Evolutionary conservation across 2,329 filamentous ascomycete genomes (phyloP).

Genomic region (Macroventuria anomochaeta): DNA sequence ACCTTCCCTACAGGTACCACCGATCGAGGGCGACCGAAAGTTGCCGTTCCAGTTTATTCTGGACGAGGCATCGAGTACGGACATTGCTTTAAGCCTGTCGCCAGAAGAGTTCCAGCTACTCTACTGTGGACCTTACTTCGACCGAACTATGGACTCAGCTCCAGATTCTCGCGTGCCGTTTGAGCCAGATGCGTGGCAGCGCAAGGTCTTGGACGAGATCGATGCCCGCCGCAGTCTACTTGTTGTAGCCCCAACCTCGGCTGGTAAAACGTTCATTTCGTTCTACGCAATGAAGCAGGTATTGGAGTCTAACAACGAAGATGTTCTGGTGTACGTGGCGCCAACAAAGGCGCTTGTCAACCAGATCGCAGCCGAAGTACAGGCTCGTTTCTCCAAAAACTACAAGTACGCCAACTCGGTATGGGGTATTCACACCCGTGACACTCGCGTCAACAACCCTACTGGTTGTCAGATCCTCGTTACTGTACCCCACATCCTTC

Average conservation of each 20-base stretch:
- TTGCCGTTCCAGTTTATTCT: constrained; percentile 53
- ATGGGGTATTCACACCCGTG: constrained; percentile 79
- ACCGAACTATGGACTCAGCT: constrained; percentile 73
- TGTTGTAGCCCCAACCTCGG: constrained; percentile 77
- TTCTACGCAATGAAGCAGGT: constrained; percentile 86
- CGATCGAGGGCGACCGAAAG: constrained; percentile 46
- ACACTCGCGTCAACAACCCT: constrained; percentile 76
- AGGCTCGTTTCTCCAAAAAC: constrained; percentile 74
- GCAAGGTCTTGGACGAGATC: constrained; percentile 74
- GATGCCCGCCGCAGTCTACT: constrained; percentile 74
- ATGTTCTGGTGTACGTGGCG: constrained; percentile 77
- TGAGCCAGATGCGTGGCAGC: constrained; percentile 77
- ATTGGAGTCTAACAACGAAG: constrained; percentile 70
- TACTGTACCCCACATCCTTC: constrained; percentile 78
- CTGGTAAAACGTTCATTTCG: constrained; percentile 83
- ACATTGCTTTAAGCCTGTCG: constrained; percentile 48
- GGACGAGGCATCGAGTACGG: constrained; percentile 25
- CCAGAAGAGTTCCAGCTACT: constrained; percentile 69
- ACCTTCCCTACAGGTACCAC: constrained; percentile 43
- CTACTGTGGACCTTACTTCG: constrained; percentile 75
- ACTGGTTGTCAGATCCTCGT: constrained; percentile 76
- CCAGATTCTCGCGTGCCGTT: constrained; percentile 75
- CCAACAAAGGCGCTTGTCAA: constrained; percentile 84
- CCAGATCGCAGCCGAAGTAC: constrained; percentile 80
- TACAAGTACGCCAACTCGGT: constrained; percentile 69